Percentiles rank a stretch among this genome's conserved stretches.
Conservation (phyloP, 169 alveolate species). For the Cryptosporidium ryanae region DNA sequence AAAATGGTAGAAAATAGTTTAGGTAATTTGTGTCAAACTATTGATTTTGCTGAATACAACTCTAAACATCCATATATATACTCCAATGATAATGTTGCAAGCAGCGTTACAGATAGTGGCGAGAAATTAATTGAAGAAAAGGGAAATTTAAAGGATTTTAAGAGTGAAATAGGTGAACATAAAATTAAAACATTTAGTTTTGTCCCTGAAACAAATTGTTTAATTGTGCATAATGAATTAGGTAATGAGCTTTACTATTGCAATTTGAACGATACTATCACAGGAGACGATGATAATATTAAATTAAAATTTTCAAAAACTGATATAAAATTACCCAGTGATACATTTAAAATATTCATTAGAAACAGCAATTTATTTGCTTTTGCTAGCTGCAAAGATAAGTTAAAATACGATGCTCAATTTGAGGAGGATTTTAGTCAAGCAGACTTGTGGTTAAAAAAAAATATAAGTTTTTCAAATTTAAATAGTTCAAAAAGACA, state of each 20-base stretch:
- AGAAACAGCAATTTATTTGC: not conserved
- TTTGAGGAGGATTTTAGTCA: not conserved
- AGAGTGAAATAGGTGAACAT: not conserved
- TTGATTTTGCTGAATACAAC: too few relatives aligned
- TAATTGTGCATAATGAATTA: constrained; percentile 16
- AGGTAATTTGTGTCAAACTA: too few relatives aligned
- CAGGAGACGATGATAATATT: not conserved
- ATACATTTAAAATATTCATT: not conserved
- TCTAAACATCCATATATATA: too few relatives aligned
- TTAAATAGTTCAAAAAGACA: not conserved
- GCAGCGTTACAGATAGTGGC: too few relatives aligned
- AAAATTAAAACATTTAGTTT: constrained; percentile 20
- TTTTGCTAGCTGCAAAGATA: not conserved
- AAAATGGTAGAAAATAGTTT: not conserved
- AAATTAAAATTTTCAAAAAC: not conserved
- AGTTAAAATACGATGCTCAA: not conserved
- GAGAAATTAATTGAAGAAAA: not conserved
- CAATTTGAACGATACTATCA: not conserved
- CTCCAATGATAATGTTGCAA: too few relatives aligned
- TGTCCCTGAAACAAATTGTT: constrained; percentile 31
- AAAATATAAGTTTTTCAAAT: not conserved
- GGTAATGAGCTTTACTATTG: constrained; percentile 11
- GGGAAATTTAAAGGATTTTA: not conserved
- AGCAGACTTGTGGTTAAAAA: not conserved
- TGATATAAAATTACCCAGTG: not conserved